phyloP scores from a whole-genome alignment of 148 eudicot species.

The Rhododendron molle region DNA sequence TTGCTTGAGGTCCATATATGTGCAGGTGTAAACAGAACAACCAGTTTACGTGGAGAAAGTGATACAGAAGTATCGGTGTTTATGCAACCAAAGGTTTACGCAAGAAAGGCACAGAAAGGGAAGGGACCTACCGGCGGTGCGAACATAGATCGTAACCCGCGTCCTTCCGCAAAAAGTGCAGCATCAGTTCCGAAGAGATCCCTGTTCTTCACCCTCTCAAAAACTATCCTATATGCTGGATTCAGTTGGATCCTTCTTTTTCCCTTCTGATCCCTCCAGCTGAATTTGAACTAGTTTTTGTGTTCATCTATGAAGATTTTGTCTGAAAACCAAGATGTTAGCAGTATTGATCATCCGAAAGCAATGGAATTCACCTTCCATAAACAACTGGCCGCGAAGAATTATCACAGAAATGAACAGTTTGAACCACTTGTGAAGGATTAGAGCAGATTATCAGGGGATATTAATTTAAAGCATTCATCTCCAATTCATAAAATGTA shows the following conservation, averaged over 20 bases:
- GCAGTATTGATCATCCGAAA: background rate
- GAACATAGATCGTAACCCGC: constrained; percentile 9
- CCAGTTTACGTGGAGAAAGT: background rate
- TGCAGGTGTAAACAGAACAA: background rate
- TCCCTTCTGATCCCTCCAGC: background rate
- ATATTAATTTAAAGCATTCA: background rate
- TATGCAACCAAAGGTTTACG: background rate
- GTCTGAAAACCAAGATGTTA: background rate
- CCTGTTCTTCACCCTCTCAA: background rate
- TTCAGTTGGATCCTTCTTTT: background rate
- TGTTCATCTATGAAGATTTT: background rate
- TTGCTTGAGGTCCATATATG: background rate
- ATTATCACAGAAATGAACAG: background rate
- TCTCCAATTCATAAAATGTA: background rate
- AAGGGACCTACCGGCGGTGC: constrained; percentile 24
- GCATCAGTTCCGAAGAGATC: background rate
- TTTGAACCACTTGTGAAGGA: background rate
- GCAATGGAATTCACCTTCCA: background rate
- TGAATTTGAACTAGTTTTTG: background rate
- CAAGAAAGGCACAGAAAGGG: constrained; percentile 1
- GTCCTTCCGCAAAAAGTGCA: background rate
- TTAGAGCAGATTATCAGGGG: background rate
- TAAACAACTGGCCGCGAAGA: background rate
- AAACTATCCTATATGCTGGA: background rate
- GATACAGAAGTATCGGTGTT: background rate